Conservation (phyloP, 345 rosid genomes). For the Limnanthes douglasii region DNA sequence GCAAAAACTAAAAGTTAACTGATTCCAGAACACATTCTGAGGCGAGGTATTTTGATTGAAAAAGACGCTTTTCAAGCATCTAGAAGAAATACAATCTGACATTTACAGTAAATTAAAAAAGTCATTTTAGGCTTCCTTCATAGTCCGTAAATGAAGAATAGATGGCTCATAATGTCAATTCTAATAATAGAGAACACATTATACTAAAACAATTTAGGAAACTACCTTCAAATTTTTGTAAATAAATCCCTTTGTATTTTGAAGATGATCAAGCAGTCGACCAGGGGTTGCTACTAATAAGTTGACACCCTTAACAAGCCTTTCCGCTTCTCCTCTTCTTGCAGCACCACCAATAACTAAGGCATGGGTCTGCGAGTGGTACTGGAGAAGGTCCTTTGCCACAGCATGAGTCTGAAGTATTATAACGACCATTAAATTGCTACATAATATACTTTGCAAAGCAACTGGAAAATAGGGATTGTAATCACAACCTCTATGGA, state of each 20-base stretch:
- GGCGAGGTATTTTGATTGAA: too few species aligned
- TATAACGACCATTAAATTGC: slow-evolving; percentile 3
- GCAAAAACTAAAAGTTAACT: too few species aligned
- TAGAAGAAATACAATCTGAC: neutral
- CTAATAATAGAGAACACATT: neutral
- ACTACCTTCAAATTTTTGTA: slow-evolving; percentile 77
- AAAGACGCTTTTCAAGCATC: too few species aligned
- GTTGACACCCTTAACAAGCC: slow-evolving; percentile 68
- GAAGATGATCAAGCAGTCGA: slow-evolving; percentile 95
- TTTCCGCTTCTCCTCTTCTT: slow-evolving; percentile 75
- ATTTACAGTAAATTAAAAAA: neutral
- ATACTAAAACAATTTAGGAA: neutral
- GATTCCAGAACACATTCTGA: too few species aligned
- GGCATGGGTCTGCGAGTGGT: slow-evolving; percentile 74
- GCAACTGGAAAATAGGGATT: neutral
- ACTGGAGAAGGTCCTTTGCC: slow-evolving; percentile 80
- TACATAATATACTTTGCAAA: slow-evolving; percentile 1
- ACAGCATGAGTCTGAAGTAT: slow-evolving; percentile 68
- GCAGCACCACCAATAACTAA: slow-evolving; percentile 89
- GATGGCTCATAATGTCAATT: too few species aligned
- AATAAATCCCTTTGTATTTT: slow-evolving; percentile 73
- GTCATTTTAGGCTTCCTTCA: too few species aligned
- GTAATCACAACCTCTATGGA: neutral
- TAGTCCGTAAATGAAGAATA: too few species aligned
- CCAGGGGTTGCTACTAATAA: slow-evolving; percentile 95